Conservation (phyloP, 768 basidiomycete species). For the Termitomyces sp. region DNA sequence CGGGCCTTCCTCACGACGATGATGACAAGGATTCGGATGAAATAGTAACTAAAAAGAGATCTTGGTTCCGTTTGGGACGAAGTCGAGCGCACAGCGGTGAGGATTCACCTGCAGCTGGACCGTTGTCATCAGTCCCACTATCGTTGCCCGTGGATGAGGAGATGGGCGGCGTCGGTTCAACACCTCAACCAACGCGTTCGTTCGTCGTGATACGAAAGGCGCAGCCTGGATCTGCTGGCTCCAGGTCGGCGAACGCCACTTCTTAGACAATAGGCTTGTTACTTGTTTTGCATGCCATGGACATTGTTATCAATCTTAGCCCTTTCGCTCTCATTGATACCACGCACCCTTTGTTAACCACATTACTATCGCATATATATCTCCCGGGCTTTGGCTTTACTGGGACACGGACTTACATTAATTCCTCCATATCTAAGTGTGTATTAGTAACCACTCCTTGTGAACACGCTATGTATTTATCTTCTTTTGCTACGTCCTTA, state of each 20-base stretch:
- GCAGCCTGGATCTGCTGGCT: constrained; percentile 23
- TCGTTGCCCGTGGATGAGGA: constrained; percentile 31
- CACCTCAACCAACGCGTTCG: constrained; percentile 44
- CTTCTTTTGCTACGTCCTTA: neutral
- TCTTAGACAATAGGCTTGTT: constrained; percentile 13
- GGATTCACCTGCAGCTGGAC: constrained; percentile 30
- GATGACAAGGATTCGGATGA: constrained; percentile 41
- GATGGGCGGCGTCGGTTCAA: constrained; percentile 29
- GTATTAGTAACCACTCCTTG: constrained; percentile 9
- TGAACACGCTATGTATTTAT: constrained; percentile 1
- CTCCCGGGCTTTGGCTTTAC: neutral
- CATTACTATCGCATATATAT: constrained; percentile 2
- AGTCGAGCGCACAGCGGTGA: constrained; percentile 61
- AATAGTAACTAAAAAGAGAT: constrained; percentile 54
- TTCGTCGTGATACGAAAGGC: constrained; percentile 73
- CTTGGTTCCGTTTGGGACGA: constrained; percentile 67
- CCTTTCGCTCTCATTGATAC: constrained; percentile 5
- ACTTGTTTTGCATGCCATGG: constrained; percentile 4
- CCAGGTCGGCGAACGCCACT: constrained; percentile 11
- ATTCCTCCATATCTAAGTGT: constrained; percentile 12
- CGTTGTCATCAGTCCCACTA: constrained; percentile 20
- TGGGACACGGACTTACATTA: constrained; percentile 13
- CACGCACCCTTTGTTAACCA: neutral
- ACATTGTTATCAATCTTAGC: neutral
- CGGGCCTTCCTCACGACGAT: constrained; percentile 24